phyloP scores from a whole-genome alignment of 2,329 filamentous ascomycete genomes.

The Alternaria sp. region DNA sequence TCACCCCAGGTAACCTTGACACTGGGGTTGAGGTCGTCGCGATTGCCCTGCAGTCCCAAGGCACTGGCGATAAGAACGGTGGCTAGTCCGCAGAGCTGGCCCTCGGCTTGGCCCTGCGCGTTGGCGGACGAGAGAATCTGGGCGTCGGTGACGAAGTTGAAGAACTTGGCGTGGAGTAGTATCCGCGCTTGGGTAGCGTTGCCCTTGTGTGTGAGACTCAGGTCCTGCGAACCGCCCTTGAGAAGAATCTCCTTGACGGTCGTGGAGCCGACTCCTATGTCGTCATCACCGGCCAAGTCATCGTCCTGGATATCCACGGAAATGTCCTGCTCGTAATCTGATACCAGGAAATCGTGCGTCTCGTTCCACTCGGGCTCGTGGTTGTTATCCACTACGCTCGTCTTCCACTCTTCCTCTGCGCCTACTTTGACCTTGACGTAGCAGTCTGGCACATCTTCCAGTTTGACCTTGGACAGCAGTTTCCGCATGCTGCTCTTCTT shows the following conservation, averaged over 20 bases:
- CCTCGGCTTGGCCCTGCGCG: slow-evolving; percentile 30
- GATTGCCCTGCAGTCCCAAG: slow-evolving; percentile 54
- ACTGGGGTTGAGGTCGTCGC: slow-evolving; percentile 58
- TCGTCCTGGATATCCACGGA: slow-evolving; percentile 56
- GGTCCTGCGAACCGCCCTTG: slow-evolving; percentile 54
- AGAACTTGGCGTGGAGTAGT: slow-evolving; percentile 53
- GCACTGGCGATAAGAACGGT: slow-evolving; percentile 57
- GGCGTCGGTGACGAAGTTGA: slow-evolving; percentile 53
- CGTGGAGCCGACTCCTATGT: slow-evolving; percentile 56
- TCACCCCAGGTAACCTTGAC: slow-evolving; percentile 56
- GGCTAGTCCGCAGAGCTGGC: slow-evolving; percentile 53
- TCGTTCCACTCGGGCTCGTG: slow-evolving; percentile 59
- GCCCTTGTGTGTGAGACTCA: slow-evolving; percentile 53
- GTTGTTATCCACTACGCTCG: slow-evolving; percentile 55
- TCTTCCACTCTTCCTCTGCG: slow-evolving; percentile 57
- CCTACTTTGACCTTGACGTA: slow-evolving; percentile 57
- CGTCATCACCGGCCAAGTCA: slow-evolving; percentile 55
- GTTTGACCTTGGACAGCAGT: slow-evolving; percentile 54
- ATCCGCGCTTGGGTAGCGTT: slow-evolving; percentile 51
- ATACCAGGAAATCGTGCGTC: slow-evolving; percentile 59
- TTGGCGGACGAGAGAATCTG: slow-evolving; percentile 43
- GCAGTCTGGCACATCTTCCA: slow-evolving; percentile 60
- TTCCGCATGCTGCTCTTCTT: slow-evolving; percentile 51
- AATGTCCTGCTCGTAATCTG: slow-evolving; percentile 57
- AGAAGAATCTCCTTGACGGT: slow-evolving; percentile 56